These are phyloP conservation scores for Aspergillus alliaceus DNA, from an alignment of 2,329 filamentous ascomycete genomes.

Conservation along the genomic window DNA sequence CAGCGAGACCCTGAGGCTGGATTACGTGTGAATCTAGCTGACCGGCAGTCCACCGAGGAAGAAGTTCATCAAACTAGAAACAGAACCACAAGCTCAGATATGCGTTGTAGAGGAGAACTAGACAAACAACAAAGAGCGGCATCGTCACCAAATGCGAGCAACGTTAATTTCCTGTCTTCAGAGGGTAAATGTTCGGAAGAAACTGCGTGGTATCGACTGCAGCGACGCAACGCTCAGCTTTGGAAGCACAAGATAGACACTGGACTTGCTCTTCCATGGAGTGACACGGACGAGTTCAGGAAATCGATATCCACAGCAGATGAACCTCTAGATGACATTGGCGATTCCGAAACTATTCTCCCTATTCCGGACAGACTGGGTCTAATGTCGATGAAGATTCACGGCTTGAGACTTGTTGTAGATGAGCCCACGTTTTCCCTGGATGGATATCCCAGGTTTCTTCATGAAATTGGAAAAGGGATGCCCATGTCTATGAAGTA, in stretches of 20 bases:
- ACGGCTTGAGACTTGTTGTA: conserved; percentile 78
- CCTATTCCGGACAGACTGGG: conserved; percentile 82
- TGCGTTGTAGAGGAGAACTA: too few species aligned
- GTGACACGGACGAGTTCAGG: too few species aligned
- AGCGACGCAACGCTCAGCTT: conserved; percentile 79
- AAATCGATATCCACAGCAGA: conserved; percentile 79
- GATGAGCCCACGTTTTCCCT: conserved; percentile 93
- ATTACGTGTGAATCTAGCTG: conserved; percentile 55
- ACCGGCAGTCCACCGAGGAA: too few species aligned
- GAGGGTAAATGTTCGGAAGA: conserved; percentile 56
- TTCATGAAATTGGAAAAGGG: conserved; percentile 91
- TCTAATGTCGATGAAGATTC: conserved; percentile 76
- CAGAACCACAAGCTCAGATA: too few species aligned
- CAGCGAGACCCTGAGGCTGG: conserved; percentile 53
- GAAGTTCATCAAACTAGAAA: too few species aligned
- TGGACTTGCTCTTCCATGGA: conserved; percentile 73
- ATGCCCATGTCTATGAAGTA: conserved; percentile 93
- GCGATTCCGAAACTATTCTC: conserved; percentile 81
- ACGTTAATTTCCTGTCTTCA: too few species aligned
- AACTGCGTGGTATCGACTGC: conserved; percentile 73
- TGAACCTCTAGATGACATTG: conserved; percentile 75
- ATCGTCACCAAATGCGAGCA: too few species aligned
- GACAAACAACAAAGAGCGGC: too few species aligned
- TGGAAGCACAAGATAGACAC: conserved; percentile 96
- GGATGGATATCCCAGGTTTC: conserved; percentile 75